Evolutionary conservation across 768 basidiomycete species (phyloP), one percentile per base, ranked within the genome.

Genomic region (Mycena capillaripes): DNA sequence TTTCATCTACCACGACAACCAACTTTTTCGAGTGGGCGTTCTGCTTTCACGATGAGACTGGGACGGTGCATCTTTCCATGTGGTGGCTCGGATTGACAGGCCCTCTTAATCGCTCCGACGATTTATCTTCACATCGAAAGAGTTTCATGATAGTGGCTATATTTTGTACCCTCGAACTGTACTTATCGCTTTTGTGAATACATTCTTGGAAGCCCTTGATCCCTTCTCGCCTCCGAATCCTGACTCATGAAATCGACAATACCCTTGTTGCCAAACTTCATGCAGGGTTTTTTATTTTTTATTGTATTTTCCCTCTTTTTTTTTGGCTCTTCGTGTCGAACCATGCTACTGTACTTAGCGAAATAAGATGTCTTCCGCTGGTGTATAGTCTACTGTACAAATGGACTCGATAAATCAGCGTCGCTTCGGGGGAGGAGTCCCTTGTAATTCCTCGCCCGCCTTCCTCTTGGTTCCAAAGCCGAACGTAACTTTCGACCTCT

Each of bases 101-200:
- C 93, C 93, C 87, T 86, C 80, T 89, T 94, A 94, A 95, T 95
- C 93, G 89, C 93, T 94, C 92, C 85, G 81, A 91, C 91, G 90
- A 88, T 92, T 85, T 79, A n/a, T 83, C 79, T 79, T 74, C 83
- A 94, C 91, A 92, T 88, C 76, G 90, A 89, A 84, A 88, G 88
- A 93, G 93, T 95, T 95, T 95, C 93, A 94, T 95, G 91, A 84
- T 85, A 46, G 89, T 82, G 93, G 93, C 92, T 69, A 71, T 64
- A 71, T 19, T 38, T 38, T 55, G 10, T 60, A 40, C 21, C 38
- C 50, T 48, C 16, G 9, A 46, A 14, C 36, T 7, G 14, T 38
- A 6, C 14, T 7, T 38, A 7, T 14, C 6, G 36, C 36, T 38
- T 38, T 38, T 6, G 36, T 38, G 6, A 6, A 6, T 38, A 38